Base-by-base conservation (phyloP, 805 yeast genomes). In the Candida suzukii region DNA sequence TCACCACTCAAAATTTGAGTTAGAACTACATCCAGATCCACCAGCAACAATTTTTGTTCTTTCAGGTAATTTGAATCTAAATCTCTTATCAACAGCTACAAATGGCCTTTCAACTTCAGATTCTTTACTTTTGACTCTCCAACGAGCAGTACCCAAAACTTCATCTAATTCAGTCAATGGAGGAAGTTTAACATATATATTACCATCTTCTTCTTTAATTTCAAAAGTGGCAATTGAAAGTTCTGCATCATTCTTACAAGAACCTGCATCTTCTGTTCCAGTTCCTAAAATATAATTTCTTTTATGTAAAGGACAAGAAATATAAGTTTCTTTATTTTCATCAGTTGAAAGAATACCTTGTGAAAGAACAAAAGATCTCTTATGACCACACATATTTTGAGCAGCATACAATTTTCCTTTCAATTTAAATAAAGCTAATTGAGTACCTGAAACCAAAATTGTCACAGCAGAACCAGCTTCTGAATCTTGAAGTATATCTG, bases 361-460 rank as follows among this genome's bases (percentile, higher is more conserved):
- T 20, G 58, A 53, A 27, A 64, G 46, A 1, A 63, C 64, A 52
- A 64, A 64, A 1, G 69, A 61, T n/a, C 66, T 49, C 27, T 61
- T 57, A 41, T 64, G 67, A n/a, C 65, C 64, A 47, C 69, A 64
- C 67, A 64, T 62, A 45, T 63, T 63, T 39, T 64, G 69, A 13
- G 64, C 61, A n/a, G 66, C 61, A 38, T 49, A 61, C 8, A 62
- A 47, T 41, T 54, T 53, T n/a, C 52, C 63, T n/a, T 51, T 44
- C n/a, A 54, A 44, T 35, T 65, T 46, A 54, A 61, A 64, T 1
- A 64, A 25, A 0, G 69, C 68, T 14, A 64, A 43, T 44, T 64
- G 68, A 1, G 69, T 63, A 38, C 62, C 65, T 1, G 66, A 61
- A 2, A 61, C 43, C 22, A 61, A 44, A 11, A 58, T 47, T 3